Evolutionary conservation across 139 green algal species (phyloP), one percentile per base, ranked within the genome.

Genomic region (Picochlorum sp.): DNA sequence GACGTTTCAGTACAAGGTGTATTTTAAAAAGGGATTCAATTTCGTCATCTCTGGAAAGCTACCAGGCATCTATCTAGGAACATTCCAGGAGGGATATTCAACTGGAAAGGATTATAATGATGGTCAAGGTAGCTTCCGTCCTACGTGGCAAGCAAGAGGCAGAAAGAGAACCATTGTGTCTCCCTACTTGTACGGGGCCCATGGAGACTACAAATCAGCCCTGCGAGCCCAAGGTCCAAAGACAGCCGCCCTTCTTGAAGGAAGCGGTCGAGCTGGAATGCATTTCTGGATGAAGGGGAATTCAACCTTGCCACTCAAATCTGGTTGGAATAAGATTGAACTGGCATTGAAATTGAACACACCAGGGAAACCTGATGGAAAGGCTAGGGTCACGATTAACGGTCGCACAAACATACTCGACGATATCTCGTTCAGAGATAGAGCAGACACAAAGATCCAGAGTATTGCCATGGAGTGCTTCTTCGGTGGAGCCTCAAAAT

Each of bases 301-400:
- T 62, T 46, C 56, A 20, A 62, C n/a, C 16, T 7, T 62, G n/a
- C 32, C 56, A 62, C 56, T 46, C 16, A 54, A 54, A 10, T 21
- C 16, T 20, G 47, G 47, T 21, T 71, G 64, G 64, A 60, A 65
- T 8, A 64, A 54, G 21, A 46, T 71, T 50, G 23, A 51, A 18
- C 15, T 71, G 13, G 44, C 24, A 9, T 3, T 71, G 14, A 34
- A 30, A n/a, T 21, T 71, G 23, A 71, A 71, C 28, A 61, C 51
- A 49, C 23, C 52, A n/a, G 26, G 26, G 9, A 15, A 21, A 20
- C 4, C 51, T 34, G 52, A 71, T 51, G 64, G 64, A 3, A 51
- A 61, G 28, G 18, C 64, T 32, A 54, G 60, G 37, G 23, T 71
- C 18, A 64, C 5, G 13, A 18, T 52, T n/a, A 65, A 71, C 28